These are phyloP conservation scores for Aspergillus sp. DNA, from an alignment of 2,329 filamentous ascomycete species.

Conservation along the genomic window DNA sequence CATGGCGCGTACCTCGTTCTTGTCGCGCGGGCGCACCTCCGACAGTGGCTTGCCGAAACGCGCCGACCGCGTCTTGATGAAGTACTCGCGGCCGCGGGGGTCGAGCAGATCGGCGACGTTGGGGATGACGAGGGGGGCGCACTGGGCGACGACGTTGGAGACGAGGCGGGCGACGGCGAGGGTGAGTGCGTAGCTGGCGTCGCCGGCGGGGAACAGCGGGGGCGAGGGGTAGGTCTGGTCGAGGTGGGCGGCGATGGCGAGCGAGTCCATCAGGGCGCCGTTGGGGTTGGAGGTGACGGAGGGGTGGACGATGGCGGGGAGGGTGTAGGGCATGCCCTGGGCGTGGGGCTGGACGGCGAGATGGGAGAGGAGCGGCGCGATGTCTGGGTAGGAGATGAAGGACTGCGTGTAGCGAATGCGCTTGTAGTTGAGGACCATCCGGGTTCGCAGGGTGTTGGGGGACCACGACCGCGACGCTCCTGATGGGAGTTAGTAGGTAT, in stretches of 20 bases:
- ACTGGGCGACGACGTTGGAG: not conserved
- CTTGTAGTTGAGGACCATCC: conserved; percentile 26
- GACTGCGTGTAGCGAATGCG: conserved; percentile 24
- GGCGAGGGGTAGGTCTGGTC: conserved; percentile 28
- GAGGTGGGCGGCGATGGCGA: conserved; percentile 30
- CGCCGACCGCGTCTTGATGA: conserved; percentile 25
- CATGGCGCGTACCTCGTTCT: conserved; percentile 15
- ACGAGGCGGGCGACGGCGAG: conserved; percentile 20
- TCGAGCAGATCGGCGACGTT: conserved; percentile 24
- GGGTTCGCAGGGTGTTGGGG: conserved; percentile 24
- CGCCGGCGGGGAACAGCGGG: conserved; percentile 31
- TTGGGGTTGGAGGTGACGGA: conserved; percentile 21
- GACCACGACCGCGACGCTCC: conserved; percentile 29
- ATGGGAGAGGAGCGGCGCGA: conserved; percentile 23
- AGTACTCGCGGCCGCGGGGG: conserved; percentile 28
- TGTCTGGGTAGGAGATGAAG: conserved; percentile 28
- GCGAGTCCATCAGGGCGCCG: conserved; percentile 32
- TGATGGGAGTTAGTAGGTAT: conserved; percentile 9
- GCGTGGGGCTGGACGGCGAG: conserved; percentile 21
- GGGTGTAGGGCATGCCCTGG: conserved; percentile 22
- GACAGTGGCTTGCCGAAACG: conserved; percentile 26
- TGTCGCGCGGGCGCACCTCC: conserved; percentile 26
- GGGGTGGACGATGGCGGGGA: conserved; percentile 33
- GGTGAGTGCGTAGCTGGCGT: conserved; percentile 31
- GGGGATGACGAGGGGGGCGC: conserved; percentile 19